Evolutionary conservation across 441 rosid genomes (phyloP).

Genomic region (Corymbia citriodora): DNA sequence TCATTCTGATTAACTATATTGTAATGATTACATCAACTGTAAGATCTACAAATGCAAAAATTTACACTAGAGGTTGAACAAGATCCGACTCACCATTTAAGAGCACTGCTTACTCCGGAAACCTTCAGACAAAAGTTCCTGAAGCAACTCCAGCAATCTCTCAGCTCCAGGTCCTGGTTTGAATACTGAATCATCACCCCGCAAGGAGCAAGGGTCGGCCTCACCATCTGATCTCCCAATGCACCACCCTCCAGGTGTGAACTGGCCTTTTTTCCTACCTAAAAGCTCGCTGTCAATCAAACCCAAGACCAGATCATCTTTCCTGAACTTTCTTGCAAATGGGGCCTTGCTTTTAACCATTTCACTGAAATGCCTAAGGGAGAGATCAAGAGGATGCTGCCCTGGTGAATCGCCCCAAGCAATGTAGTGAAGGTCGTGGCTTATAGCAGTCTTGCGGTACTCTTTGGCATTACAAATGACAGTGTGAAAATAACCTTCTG

Average conservation of each 20-base stretch:
- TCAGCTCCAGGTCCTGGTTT: conserved; percentile 25
- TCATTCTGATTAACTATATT: not conserved
- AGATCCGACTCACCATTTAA: not conserved
- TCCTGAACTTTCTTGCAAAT: conserved; percentile 33
- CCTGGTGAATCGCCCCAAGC: conserved; percentile 1
- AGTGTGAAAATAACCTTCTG: conserved; percentile 50
- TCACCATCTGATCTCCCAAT: not conserved
- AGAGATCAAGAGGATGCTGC: conserved; percentile 6
- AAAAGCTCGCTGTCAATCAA: conserved; percentile 28
- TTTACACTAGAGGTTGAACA: not conserved
- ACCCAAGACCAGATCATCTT: conserved; percentile 22
- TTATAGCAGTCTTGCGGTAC: conserved; percentile 32
- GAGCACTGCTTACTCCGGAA: not conserved
- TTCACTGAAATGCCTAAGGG: conserved; percentile 6
- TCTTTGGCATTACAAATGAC: conserved; percentile 47
- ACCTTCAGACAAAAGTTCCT: conserved; percentile 9
- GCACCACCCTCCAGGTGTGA: conserved; percentile 45
- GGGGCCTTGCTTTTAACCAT: conserved; percentile 28
- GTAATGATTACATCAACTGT: not conserved
- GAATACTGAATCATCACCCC: conserved; percentile 22
- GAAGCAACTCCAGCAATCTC: conserved; percentile 18
- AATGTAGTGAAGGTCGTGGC: conserved; percentile 28
- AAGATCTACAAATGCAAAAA: not conserved
- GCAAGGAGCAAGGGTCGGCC: conserved; percentile 13
- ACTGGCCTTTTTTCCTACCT: conserved; percentile 13